Evolutionary conservation across 2,329 filamentous ascomycete species (phyloP), one percentile per base, ranked within the genome.

Genomic region (Colletotrichum cuscutae): DNA sequence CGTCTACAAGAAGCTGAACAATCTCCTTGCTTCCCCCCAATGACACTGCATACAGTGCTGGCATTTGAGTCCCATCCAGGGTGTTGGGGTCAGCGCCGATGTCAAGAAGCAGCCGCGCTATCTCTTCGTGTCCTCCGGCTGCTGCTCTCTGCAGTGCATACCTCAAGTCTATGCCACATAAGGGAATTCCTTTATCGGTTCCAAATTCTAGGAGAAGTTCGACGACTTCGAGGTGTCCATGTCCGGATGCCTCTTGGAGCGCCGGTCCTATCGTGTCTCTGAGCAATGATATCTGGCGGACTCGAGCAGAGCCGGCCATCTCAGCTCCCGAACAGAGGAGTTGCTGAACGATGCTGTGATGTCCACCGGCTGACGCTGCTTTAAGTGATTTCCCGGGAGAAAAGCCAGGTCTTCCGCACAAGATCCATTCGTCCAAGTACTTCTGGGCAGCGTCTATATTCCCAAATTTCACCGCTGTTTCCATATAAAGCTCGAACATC

Each of bases 21-120:
- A 6, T 8, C 5, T n/a, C 2, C 42, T 19, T 0, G 1, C 5
- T 19, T 0, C 37, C 37, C 1, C 8, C 0, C 1, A 19, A 0
- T 7, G 15, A n/a, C 4, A 15, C 42, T n/a, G 1, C 15, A 8
- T 46, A n/a, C 1, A 46, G 42, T 46, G 13, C 15, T 46, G 42
- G 15, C 15, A n/a, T 46, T 0, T 19, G 5, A 19, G 15, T 46
- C 15, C 3, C 13, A 1, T 46, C 42, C 5, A 2, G 8, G 3
- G 13, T 3, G 15, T 46, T 46, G 15, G 35, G 13, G 0, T 2
- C 0, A 1, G 5, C 35, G 13, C 15, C 42, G 5, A 0, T 5
- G 5, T n/a, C 0, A n/a, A 46, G 42, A 46, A 46, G 42, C 0
- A 19, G 37, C 37, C 0, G 12, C 37, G 3, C 37, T 42, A 7